These are phyloP conservation scores for Dispira parvispora DNA, from an alignment of 192 early-diverging fungal species.

Conservation along the genomic window DNA sequence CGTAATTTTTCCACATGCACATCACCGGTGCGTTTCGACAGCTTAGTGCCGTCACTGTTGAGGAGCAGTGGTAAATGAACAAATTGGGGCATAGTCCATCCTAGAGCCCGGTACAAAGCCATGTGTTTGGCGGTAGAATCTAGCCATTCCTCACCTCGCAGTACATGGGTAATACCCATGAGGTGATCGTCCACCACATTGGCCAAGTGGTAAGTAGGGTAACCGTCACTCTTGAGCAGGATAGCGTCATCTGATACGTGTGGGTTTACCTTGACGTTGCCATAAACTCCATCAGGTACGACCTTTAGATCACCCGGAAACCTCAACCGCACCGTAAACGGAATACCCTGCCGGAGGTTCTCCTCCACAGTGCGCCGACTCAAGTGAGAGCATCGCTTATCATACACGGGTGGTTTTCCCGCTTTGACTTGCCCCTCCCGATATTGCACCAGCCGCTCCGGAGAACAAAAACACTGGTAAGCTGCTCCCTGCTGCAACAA, in stretches of 20 bases:
- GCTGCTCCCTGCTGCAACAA: constrained; percentile 54
- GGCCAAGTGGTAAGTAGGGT: constrained; percentile 87
- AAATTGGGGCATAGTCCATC: constrained; percentile 62
- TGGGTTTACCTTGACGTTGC: constrained; percentile 43
- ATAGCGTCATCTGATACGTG: constrained; percentile 72
- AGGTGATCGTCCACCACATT: constrained; percentile 86
- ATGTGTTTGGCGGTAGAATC: constrained; percentile 86
- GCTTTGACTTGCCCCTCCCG: constrained; percentile 33
- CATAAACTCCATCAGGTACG: constrained; percentile 61
- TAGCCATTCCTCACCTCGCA: constrained; percentile 93
- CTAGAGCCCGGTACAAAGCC: constrained; percentile 63
- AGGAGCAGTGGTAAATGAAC: constrained; percentile 79
- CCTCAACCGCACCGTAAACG: constrained; percentile 59
- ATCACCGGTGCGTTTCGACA: constrained; percentile 81
- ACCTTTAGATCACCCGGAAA: constrained; percentile 34
- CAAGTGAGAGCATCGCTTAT: constrained; percentile 58
- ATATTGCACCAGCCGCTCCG: constrained; percentile 43
- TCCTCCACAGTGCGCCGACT: constrained; percentile 45
- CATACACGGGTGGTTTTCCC: constrained; percentile 50
- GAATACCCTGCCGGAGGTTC: constrained; percentile 30
- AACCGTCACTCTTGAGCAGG: constrained; percentile 80
- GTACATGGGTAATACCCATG: constrained; percentile 84
- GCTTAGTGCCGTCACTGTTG: constrained; percentile 62
- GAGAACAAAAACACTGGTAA: constrained; percentile 79
- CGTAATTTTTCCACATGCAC: constrained; percentile 54